Conservation (phyloP, 352 stramenopile species). For the Phytophthora hibernalis region DNA sequence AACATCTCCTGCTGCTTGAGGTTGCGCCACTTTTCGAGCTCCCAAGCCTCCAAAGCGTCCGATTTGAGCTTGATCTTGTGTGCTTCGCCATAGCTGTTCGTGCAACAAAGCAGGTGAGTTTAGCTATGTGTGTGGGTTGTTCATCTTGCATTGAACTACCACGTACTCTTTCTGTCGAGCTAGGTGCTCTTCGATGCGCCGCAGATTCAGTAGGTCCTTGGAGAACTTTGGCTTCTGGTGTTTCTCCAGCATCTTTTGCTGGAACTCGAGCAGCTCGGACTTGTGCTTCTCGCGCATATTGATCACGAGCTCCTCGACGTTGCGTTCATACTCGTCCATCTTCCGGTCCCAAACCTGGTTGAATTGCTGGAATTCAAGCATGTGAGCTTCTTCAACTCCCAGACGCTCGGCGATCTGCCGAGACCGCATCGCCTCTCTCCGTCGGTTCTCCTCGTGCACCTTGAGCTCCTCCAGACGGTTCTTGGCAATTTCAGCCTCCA, state of each 20-base stretch:
- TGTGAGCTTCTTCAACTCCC: slow-evolving; percentile 97
- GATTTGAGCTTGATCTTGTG: slow-evolving; percentile 98
- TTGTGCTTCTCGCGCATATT: slow-evolving; percentile 92
- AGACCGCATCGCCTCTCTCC: slow-evolving; percentile 95
- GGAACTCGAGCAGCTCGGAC: slow-evolving; percentile 93
- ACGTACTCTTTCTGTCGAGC: slow-evolving; percentile 89
- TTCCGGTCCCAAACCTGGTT: slow-evolving; percentile 97
- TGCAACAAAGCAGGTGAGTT: slow-evolving; percentile 2
- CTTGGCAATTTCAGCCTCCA: slow-evolving; percentile 97
- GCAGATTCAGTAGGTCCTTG: slow-evolving; percentile 94
- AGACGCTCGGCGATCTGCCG: slow-evolving; percentile 95
- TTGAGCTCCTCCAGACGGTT: slow-evolving; percentile 97
- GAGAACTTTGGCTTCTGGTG: slow-evolving; percentile 94
- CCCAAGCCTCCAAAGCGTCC: slow-evolving; percentile 94
- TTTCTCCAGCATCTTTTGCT: slow-evolving; percentile 93
- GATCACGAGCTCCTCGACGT: slow-evolving; percentile 91
- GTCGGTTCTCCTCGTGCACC: slow-evolving; percentile 95
- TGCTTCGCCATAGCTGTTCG: slow-evolving; percentile 89
- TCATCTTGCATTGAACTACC: not conserved
- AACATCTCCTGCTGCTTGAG: slow-evolving; percentile 96
- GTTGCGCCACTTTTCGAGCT: slow-evolving; percentile 96
- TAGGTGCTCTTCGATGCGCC: slow-evolving; percentile 93
- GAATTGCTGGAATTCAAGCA: slow-evolving; percentile 98
- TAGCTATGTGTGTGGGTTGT: not conserved
- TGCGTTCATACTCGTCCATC: slow-evolving; percentile 95